Base-by-base conservation (phyloP, 495 filamentous ascomycete species). In the Hypoxylon perforatum region DNA sequence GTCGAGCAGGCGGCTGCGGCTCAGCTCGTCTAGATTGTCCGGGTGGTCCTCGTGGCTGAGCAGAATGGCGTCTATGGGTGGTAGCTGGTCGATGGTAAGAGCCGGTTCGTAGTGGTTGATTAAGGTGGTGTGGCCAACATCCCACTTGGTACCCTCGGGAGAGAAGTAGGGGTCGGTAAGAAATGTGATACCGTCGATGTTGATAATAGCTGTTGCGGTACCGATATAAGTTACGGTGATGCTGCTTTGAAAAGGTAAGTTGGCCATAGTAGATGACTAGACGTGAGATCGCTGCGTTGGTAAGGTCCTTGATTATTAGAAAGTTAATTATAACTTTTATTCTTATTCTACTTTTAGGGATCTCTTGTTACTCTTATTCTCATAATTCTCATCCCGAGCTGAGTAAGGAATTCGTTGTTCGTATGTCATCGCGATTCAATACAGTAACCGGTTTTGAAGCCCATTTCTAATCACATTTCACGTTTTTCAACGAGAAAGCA, bases 91-190 rank as follows among this genome's bases (percentile, higher is more conserved):
- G 0, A 84, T 69, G 0, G 60, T 23, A 0, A 84, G 57, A 6
- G 78, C 80, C 0, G 82, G 79, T 17, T 48, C 56, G 19, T 78
- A 69, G 11, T 71, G 59, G 10, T 64, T 70, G 9, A 75, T 79
- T 18, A 84, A 74, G 0, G 69, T 38, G 11, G 59, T 33, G 5
- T 65, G 50, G 19, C 74, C 76, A 2, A 72, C 11, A 23, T 77
- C 73, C 72, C 73, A 84, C 22, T 61, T 30, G 1, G 80, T 79
- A 7, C 75, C 78, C 19, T 76, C 76, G 0, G 80, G 76, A 0
- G 78, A 82, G 71, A 87, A 87, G 58, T 85, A 77, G 3, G 85
- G 85, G 59, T 87, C 84, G 0, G 84, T 86, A 1, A 87, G 71
- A 57, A 85, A 69, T 23, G 77, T 83, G 61, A 83, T 63, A 25